These are phyloP conservation scores for Ascochyta koolunga DNA, from an alignment of 2,329 filamentous ascomycete species.

Conservation along the genomic window DNA sequence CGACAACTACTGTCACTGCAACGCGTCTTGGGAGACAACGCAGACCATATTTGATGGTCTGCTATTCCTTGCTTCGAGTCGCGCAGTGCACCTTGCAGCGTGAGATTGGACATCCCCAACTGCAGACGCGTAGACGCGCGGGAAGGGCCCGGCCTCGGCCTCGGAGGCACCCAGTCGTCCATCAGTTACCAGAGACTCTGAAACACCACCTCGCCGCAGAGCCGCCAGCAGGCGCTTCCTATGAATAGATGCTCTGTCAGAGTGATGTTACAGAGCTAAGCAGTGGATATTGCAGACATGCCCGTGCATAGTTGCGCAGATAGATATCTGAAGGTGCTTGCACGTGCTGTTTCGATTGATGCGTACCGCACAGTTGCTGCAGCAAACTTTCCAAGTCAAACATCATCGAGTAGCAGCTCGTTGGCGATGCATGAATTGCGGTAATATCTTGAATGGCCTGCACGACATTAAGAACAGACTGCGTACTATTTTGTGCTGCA, in stretches of 20 bases:
- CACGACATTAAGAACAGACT: no score
- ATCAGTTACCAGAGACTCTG: constrained; percentile 19
- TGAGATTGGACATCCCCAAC: constrained; percentile 1
- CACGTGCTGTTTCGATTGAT: not conserved
- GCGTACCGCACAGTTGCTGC: not conserved
- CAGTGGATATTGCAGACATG: constrained; percentile 3
- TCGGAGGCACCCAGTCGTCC: constrained; percentile 15
- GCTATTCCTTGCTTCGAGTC: constrained; percentile 7
- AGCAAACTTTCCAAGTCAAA: not conserved
- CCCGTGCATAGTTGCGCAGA: constrained; percentile 6
- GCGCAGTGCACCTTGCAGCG: constrained; percentile 10
- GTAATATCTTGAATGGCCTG: no score
- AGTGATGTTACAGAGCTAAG: constrained; percentile 5
- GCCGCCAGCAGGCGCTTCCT: constrained; percentile 19
- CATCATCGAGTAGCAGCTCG: not conserved
- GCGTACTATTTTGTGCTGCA: no score
- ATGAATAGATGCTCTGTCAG: constrained; percentile 14
- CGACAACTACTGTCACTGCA: constrained; percentile 6
- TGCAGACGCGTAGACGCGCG: constrained; percentile 21
- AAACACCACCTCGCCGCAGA: constrained; percentile 29
- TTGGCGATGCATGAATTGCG: no score
- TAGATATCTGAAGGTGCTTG: not conserved
- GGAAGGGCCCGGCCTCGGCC: constrained; percentile 12
- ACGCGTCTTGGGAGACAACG: constrained; percentile 19
- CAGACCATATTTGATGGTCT: constrained; percentile 4